Base-by-base conservation (phyloP, 2,329 filamentous ascomycete species). In the Fusarium sp. region DNA sequence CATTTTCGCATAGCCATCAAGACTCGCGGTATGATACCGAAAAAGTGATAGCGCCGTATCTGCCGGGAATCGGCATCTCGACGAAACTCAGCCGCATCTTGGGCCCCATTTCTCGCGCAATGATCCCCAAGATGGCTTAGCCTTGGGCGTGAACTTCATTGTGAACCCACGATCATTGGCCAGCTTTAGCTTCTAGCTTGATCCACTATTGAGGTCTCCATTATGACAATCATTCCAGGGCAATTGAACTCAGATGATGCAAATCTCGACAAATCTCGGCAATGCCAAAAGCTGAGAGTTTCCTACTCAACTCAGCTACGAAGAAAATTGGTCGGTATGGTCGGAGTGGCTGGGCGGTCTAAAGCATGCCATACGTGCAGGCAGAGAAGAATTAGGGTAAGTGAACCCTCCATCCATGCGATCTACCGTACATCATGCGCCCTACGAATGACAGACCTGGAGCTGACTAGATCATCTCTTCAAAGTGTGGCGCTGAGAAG, bases 41-140 rank as follows among this genome's bases (percentile, higher is more conserved):
- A 60, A 60, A 4, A 5, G 57, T 39, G 57, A 41, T 60, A 52
- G 57, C 35, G 33, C 22, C 5, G 2, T 39, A 0, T 2, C 13
- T 36, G 12, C 26, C 44, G 57, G 44, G 7, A 2, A 3, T 60
- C 57, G 57, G 57, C 57, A 60, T 24, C 47, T 38, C 8, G 17
- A n/a, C 0, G n/a, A 28, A 52, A 28, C 57, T 39, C 57, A 60
- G 57, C 57, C 35, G 44, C 57, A 33, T 60, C 35, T 11, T 24
- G 44, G 24, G 51, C 4, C 57, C 57, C 57, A 15, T 36, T 60
- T 60, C 57, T 60, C 57, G 57, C 57, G 14, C 57, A 52, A 52
- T 60, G 44, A 60, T 60, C 20, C 57, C 57, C 1, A 31, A 33
- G 2, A 52, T 13, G 35, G 57, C 28, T 60, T 52, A 60, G 57